Evolutionary conservation across 345 rosid species (phyloP).

Genomic region (Lepidium sativum): DNA sequence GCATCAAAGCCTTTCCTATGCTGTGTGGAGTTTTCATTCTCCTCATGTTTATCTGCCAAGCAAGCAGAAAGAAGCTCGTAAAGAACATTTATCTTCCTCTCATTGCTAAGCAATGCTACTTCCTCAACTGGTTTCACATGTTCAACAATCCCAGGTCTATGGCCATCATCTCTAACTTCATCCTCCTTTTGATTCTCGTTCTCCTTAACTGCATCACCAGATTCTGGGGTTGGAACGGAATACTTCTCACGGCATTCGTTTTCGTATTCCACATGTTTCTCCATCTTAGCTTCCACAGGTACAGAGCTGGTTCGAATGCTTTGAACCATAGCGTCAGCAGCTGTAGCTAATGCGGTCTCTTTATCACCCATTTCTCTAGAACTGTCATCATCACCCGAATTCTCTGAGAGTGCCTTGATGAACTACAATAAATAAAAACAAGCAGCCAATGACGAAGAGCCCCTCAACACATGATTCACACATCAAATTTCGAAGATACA

Average conservation of each 20-base stretch:
- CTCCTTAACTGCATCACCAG: conserved; percentile 25
- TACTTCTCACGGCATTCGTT: conserved; percentile 62
- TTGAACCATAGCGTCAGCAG: conserved; percentile 51
- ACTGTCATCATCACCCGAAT: conserved; percentile 27
- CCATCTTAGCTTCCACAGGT: conserved; percentile 53
- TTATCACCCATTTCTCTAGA: conserved; percentile 45
- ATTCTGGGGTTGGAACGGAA: conserved; percentile 34
- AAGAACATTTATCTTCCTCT: conserved; percentile 70
- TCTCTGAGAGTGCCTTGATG: conserved; percentile 69
- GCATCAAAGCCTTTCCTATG: conserved; percentile 88
- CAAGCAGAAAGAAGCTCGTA: conserved; percentile 90
- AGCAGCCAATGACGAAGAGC: not conserved
- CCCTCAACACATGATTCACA: too few species aligned
- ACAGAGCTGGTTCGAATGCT: conserved; percentile 39
- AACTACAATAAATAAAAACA: conserved; percentile 35
- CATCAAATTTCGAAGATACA: not conserved
- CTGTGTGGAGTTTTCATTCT: conserved; percentile 34
- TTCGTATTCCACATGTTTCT: conserved; percentile 66
- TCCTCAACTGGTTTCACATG: conserved; percentile 52
- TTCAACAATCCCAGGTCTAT: conserved; percentile 10
- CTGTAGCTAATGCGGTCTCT: conserved; percentile 66
- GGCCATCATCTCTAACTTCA: not conserved
- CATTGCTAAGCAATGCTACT: conserved; percentile 53
- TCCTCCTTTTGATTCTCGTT: not conserved
- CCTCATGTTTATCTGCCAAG: conserved; percentile 59